A percentile compares a stretch with the other conserved stretches of the same genome.
Conservation (phyloP, 2,329 filamentous ascomycete genomes). For the Fusarium falciforme region DNA sequence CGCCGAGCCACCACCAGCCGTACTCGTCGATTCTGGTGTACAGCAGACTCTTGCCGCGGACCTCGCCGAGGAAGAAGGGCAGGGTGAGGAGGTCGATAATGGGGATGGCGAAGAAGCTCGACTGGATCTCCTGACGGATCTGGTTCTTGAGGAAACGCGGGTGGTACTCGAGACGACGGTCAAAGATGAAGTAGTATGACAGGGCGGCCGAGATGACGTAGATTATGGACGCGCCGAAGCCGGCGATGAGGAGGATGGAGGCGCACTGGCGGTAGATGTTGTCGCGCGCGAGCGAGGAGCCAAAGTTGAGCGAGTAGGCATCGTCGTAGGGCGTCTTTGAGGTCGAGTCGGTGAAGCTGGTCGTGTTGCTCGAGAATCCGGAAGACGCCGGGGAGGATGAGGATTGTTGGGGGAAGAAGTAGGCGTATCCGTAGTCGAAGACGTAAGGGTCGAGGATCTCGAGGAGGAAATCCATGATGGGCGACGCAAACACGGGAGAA, state of each 20-base stretch:
- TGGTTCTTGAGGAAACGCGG: conserved; percentile 62
- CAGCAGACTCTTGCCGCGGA: conserved; percentile 58
- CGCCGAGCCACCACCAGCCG: conserved; percentile 53
- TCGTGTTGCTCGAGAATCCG: conserved; percentile 22
- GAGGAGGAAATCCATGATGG: conserved; percentile 53
- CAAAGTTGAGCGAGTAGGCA: conserved; percentile 32
- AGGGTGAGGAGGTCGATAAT: conserved; percentile 58
- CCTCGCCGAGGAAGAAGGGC: conserved; percentile 59
- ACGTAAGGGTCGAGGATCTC: conserved; percentile 56
- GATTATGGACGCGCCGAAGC: conserved; percentile 51
- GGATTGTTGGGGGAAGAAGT: conserved; percentile 47
- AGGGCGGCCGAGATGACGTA: conserved; percentile 78
- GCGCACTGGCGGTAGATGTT: conserved; percentile 54
- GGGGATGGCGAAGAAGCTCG: conserved; percentile 56
- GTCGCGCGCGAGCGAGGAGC: conserved; percentile 53
- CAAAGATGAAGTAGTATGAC: conserved; percentile 77
- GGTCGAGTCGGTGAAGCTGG: conserved; percentile 21
- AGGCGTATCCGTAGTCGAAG: conserved; percentile 55
- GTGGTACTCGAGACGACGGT: conserved; percentile 58
- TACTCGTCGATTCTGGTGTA: conserved; percentile 54
- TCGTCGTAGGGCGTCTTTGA: conserved; percentile 21
- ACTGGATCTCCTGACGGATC: conserved; percentile 56
- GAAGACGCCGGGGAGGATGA: conserved; percentile 7
- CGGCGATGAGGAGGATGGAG: conserved; percentile 53
- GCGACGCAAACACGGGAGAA: not conserved